phyloP scores from a whole-genome alignment of 1,284 basidiomycete genomes.

The Omphalotus olearius region DNA sequence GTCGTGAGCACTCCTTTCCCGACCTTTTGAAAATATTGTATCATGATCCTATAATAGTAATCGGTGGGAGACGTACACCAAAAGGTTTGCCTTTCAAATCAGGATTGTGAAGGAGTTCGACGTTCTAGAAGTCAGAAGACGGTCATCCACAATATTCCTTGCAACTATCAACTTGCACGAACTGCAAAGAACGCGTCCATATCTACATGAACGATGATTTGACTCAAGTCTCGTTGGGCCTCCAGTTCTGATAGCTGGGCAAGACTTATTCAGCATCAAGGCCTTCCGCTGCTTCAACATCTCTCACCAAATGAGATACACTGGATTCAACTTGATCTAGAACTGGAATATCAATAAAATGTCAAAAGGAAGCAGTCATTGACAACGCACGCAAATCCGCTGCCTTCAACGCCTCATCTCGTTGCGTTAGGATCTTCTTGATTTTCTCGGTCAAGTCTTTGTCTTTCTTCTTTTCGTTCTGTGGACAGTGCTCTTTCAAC shows the following conservation, averaged over 20 bases:
- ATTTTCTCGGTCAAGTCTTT: conserved; percentile 76
- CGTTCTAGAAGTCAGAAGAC: conserved; percentile 35
- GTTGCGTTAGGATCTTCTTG: conserved; percentile 54
- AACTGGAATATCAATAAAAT: background rate
- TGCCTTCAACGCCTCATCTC: conserved; percentile 57
- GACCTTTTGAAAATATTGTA: conserved; percentile 39
- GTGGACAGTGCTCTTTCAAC: conserved; percentile 1
- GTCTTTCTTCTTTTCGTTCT: conserved; percentile 85
- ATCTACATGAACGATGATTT: conserved; percentile 85
- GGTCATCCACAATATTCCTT: background rate
- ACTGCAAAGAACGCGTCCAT: conserved; percentile 71
- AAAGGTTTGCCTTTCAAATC: conserved; percentile 81
- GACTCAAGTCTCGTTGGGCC: conserved; percentile 71
- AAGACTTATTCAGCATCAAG: background rate
- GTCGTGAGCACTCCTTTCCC: conserved; percentile 79
- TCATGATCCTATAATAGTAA: background rate
- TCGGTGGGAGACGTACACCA: conserved; percentile 54
- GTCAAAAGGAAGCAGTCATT: background rate
- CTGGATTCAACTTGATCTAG: conserved; percentile 49
- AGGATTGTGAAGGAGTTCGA: conserved; percentile 80
- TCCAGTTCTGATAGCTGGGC: conserved; percentile 74
- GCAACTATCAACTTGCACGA: conserved; percentile 15
- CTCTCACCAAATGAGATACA: conserved; percentile 49
- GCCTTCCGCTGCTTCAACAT: background rate
- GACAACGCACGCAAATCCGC: conserved; percentile 54